These are phyloP conservation scores for Suillus lakei DNA, from an alignment of 768 basidiomycete species.

Conservation along the genomic window DNA sequence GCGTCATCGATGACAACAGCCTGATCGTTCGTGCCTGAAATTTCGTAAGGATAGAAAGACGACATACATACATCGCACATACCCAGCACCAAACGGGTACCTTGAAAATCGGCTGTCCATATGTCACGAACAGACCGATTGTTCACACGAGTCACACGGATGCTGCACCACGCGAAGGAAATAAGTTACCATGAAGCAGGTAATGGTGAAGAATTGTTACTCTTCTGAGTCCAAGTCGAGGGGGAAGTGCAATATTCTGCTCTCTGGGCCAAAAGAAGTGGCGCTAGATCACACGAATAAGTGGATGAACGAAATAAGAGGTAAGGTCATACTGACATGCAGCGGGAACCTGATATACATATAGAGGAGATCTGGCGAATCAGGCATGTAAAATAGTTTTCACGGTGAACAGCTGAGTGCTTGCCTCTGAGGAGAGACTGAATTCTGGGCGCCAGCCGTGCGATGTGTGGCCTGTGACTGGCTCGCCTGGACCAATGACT, in stretches of 20 bases:
- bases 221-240: slow-evolving; percentile 45
- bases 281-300: slow-evolving; percentile 42
- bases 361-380: slow-evolving; percentile 56
- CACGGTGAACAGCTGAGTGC: slow-evolving; percentile 11
- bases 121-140: slow-evolving; percentile 54
- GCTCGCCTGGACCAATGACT: slow-evolving; percentile 16
- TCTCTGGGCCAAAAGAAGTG: slow-evolving; percentile 58
- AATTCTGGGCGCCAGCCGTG: slow-evolving; percentile 47
- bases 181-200: background rate
- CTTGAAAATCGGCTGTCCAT: slow-evolving; percentile 57
- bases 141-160: slow-evolving; percentile 34
- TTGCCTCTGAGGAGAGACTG: slow-evolving; percentile 37
- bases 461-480: slow-evolving; percentile 11
- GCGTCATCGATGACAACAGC: slow-evolving; percentile 60
- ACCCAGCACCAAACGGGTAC: slow-evolving; percentile 59
- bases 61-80: slow-evolving; percentile 7
- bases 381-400: background rate
- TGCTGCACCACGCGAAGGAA: slow-evolving; percentile 11
- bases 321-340: slow-evolving; percentile 46
- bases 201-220: slow-evolving; percentile 34
- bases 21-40: slow-evolving; percentile 55
- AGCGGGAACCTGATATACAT: slow-evolving; percentile 46
- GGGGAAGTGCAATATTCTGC: slow-evolving; percentile 49
- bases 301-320: slow-evolving; percentile 1
- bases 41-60: background rate